Percentiles rank a stretch among this genome's conserved stretches.
These are phyloP conservation scores for Miscanthus lutarioriparius DNA, from an alignment of 176 grass and related monocot genomes.

Conservation along the genomic window DNA sequence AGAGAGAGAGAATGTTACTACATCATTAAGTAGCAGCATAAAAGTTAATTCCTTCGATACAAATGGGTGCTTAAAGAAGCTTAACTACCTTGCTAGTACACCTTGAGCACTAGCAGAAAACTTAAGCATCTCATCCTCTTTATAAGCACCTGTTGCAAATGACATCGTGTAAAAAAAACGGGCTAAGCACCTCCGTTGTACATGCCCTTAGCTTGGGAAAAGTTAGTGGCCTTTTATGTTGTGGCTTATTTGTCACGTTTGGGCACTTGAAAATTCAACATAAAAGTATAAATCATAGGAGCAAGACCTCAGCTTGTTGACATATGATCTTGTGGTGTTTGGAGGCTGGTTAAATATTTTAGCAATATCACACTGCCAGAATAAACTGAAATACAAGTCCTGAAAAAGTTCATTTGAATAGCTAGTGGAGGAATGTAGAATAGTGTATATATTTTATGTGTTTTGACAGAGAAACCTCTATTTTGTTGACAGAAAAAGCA, in stretches of 20 bases:
- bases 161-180: neutral
- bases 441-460: neutral
- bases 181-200: neutral
- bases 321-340: neutral
- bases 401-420: conserved; percentile 20
- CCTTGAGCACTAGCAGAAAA: neutral
- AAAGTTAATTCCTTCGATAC: neutral
- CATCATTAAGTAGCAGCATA: neutral
- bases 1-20: neutral
- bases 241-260: neutral
- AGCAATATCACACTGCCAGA: neutral
- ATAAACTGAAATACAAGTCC: neutral
- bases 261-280: neutral
- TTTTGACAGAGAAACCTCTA: neutral
- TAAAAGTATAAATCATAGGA: neutral
- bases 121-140: too few species aligned
- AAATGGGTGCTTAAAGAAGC: neutral
- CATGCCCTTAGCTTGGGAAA: neutral
- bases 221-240: neutral
- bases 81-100: neutral
- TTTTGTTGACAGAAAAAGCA: neutral
- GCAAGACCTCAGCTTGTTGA: neutral
- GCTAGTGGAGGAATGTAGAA: neutral
- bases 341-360: neutral
- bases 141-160: neutral